These are phyloP conservation scores for Acorus gramineus DNA, from an alignment of 106 monocot species.

Conservation along the genomic window DNA sequence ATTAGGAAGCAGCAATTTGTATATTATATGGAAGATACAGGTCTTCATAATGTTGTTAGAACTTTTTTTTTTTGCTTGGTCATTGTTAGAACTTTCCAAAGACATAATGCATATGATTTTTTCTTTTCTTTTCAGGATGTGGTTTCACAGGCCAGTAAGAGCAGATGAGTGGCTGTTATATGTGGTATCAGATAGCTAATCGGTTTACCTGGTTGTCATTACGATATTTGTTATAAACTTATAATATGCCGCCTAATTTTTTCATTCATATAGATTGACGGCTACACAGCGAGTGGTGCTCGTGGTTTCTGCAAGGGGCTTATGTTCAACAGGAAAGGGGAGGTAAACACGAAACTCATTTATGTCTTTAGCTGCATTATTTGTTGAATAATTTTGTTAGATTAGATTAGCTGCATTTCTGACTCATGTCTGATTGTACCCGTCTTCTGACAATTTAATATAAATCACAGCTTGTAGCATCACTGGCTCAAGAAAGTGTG, in stretches of 20 bases:
- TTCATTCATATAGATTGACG: constrained; percentile 53
- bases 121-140: constrained; percentile 45
- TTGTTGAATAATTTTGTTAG: background rate
- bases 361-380: background rate
- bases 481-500: constrained; percentile 72
- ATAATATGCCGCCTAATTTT: background rate
- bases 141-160: constrained; percentile 80
- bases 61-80: background rate
- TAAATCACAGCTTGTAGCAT: constrained; percentile 46
- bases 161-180: constrained; percentile 91
- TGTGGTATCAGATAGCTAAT: constrained; percentile 13
- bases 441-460: background rate
- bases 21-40: no score
- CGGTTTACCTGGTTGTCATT: background rate
- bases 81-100: background rate
- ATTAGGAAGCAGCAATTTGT: no score
- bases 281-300: constrained; percentile 47
- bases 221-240: background rate
- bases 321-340: constrained; percentile 88
- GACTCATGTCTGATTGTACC: background rate
- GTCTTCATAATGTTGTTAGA: no score
- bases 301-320: constrained; percentile 65
- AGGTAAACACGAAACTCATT: constrained; percentile 33
- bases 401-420: background rate
- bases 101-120: background rate